Evolutionary conservation across 768 basidiomycete genomes (phyloP).

Genomic region (Cystobasidium tubakii): DNA sequence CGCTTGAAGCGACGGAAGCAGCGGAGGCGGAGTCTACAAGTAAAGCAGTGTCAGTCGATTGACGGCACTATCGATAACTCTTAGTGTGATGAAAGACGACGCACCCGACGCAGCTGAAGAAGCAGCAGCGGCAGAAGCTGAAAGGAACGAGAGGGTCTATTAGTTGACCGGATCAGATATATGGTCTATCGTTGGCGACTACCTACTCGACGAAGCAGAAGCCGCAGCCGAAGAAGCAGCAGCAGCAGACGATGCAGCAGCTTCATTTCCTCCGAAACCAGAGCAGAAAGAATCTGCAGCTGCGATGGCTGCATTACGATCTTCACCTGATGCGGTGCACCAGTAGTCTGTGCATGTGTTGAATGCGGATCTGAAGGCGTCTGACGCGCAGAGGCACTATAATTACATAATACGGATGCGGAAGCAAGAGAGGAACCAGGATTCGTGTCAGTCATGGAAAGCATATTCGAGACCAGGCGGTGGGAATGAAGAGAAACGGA

Average conservation of each 20-base stretch:
- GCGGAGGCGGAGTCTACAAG: not conserved
- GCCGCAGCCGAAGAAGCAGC: not conserved
- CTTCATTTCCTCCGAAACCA: not conserved
- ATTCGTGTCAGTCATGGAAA: not conserved
- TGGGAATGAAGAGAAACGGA: not conserved
- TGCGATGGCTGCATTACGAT: not conserved
- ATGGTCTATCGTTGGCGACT: no score
- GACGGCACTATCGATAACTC: no score
- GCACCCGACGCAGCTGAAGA: not conserved
- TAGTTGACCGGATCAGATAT: no score
- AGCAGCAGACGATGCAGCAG: not conserved
- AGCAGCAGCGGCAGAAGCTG: not conserved
- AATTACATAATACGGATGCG: not conserved
- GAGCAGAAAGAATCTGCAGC: not conserved
- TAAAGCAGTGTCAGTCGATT: no score
- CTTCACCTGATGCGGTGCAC: not conserved
- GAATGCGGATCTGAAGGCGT: not conserved
- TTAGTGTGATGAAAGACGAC: no score
- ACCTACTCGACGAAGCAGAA: not conserved
- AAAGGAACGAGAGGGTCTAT: not conserved
- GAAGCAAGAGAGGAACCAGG: not conserved
- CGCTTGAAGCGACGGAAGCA: not conserved
- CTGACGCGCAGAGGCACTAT: slow-evolving; percentile 4
- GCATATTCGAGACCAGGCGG: no score
- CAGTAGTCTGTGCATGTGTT: not conserved